Evolutionary conservation across 805 yeast species (phyloP).

Genomic region (Saccharomycopsis sp.): DNA sequence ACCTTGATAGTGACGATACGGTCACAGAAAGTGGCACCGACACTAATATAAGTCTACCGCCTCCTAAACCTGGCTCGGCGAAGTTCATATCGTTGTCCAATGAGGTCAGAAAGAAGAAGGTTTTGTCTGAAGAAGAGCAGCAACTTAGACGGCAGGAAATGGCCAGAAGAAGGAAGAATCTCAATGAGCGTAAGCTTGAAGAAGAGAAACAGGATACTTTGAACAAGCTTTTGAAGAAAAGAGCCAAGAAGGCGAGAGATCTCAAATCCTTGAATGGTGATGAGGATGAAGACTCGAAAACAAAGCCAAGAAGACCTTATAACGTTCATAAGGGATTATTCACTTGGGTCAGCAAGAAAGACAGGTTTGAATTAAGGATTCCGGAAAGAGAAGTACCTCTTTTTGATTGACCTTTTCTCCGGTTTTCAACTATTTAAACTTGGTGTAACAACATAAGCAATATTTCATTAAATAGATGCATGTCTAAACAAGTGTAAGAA

Average conservation of each 20-base stretch:
- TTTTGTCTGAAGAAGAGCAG: constrained; percentile 76
- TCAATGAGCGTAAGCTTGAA: constrained; percentile 73
- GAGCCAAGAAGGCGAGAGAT: constrained; percentile 67
- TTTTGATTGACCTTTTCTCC: background rate
- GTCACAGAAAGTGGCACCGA: constrained; percentile 11
- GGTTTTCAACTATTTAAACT: too few species aligned
- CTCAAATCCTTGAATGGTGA: constrained; percentile 26
- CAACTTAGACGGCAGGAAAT: constrained; percentile 78
- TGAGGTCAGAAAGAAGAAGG: constrained; percentile 42
- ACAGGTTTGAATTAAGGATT: constrained; percentile 12
- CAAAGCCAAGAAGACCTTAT: constrained; percentile 36
- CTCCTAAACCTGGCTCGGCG: background rate
- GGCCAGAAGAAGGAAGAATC: constrained; percentile 81
- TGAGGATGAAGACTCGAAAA: constrained; percentile 21
- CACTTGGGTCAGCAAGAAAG: constrained; percentile 32
- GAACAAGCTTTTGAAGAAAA: constrained; percentile 74
- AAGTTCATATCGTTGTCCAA: constrained; percentile 32
- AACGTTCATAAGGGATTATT: constrained; percentile 39
- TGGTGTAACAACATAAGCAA: too few species aligned
- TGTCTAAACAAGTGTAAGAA: background rate
- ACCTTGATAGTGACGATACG: constrained; percentile 1
- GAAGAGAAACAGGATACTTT: constrained; percentile 91
- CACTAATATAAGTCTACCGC: background rate
- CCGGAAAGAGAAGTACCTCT: constrained; percentile 14
- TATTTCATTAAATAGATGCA: too few species aligned